Evolutionary conservation across 208 protist species (phyloP).

Genomic region (Leishmania major): DNA sequence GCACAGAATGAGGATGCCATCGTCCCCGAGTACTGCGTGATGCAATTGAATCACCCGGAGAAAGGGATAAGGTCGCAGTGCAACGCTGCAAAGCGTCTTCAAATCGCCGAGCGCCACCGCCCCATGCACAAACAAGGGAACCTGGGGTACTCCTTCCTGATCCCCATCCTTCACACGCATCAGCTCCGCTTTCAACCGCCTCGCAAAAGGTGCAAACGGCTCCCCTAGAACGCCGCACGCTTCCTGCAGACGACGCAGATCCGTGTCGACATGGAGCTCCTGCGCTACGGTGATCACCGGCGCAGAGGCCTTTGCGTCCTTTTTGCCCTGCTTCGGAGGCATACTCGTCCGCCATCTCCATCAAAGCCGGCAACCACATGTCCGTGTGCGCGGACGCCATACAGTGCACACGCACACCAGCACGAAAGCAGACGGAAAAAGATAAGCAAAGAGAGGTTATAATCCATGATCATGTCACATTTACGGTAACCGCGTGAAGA

Average conservation of each 20-base stretch:
- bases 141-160: conserved; percentile 63
- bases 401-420: neutral
- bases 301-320: conserved; percentile 41
- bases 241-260: conserved; percentile 71
- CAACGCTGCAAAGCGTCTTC: conserved; percentile 54
- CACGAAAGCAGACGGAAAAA: neutral
- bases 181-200: conserved; percentile 69
- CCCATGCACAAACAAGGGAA: conserved; percentile 76
- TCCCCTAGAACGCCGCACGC: conserved; percentile 54
- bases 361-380: neutral
- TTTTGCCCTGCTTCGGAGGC: conserved; percentile 31
- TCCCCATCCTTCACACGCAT: conserved; percentile 82
- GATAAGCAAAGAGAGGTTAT: neutral
- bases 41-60: conserved; percentile 77
- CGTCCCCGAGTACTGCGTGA: conserved; percentile 72
- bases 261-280: conserved; percentile 76
- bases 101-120: conserved; percentile 49
- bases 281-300: conserved; percentile 51
- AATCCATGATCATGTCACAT: neutral
- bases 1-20: conserved; percentile 75
- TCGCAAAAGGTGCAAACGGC: conserved; percentile 65
- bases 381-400: neutral
- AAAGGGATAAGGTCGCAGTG: conserved; percentile 73
- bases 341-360: conserved; percentile 1
- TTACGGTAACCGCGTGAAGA: neutral